Conservation (phyloP, 1,139 yeast species). For the Sugiyamaella grinbergsii region DNA sequence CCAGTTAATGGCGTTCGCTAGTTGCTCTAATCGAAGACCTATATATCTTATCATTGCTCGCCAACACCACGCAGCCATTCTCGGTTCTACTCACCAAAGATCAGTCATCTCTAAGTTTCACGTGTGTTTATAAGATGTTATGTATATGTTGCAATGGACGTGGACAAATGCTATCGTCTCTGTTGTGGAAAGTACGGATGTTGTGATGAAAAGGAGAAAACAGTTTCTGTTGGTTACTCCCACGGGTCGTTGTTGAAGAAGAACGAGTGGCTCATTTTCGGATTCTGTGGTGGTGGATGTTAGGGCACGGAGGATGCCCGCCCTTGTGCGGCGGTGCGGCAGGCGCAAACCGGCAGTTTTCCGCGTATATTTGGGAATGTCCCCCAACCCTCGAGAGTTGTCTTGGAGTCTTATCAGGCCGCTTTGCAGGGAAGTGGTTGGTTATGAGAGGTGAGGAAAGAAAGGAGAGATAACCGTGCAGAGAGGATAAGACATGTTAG, state of each 20-base stretch:
- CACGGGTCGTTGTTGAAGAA: slow-evolving; percentile 17
- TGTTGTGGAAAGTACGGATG: slow-evolving; percentile 3
- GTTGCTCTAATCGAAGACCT: too few species aligned
- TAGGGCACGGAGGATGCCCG: slow-evolving; percentile 1
- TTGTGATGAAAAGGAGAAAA: slow-evolving; percentile 1
- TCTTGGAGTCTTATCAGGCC: too few species aligned
- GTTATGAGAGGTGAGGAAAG: too few species aligned
- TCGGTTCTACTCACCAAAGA: slow-evolving; percentile 45
- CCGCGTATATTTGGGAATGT: slow-evolving; percentile 4
- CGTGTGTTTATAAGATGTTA: not conserved
- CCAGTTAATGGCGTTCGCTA: too few species aligned
- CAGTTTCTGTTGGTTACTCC: slow-evolving; percentile 4
- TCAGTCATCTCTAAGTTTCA: slow-evolving; percentile 38
- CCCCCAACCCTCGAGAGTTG: slow-evolving; percentile 3
- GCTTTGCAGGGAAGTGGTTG: too few species aligned
- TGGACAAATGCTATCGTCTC: slow-evolving; percentile 2
- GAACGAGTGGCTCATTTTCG: slow-evolving; percentile 17
- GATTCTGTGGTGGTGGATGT: slow-evolving; percentile 2
- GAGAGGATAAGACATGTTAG: too few species aligned
- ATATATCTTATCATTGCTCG: not conserved
- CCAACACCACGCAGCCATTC: too few species aligned
- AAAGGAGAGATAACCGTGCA: too few species aligned
- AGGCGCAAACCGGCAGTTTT: not conserved
- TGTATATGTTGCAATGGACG: not conserved
- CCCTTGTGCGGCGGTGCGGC: not conserved